Percentiles rank a stretch among this genome's conserved stretches.
These are phyloP conservation scores for Dactylorhiza incarnata DNA, from an alignment of 106 monocot genomes.

Conservation along the genomic window DNA sequence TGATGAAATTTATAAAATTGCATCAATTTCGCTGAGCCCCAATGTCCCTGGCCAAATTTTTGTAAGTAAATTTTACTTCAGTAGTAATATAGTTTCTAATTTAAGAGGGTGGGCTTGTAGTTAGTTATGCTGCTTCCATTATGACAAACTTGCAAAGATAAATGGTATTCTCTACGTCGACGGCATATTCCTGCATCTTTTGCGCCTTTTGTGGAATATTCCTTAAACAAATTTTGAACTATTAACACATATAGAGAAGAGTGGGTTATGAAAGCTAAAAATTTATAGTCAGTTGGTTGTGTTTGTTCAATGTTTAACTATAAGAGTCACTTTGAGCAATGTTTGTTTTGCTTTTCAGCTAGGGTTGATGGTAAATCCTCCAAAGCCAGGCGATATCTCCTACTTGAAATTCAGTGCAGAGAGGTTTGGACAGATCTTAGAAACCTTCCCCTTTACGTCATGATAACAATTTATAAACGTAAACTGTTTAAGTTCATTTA, in stretches of 20 bases:
- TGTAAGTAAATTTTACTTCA: constrained; percentile 57
- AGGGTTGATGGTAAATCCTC: constrained; percentile 99
- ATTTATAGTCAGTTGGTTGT: neutral
- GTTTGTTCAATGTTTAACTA: neutral
- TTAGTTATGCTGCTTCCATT: neutral
- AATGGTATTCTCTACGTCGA: neutral
- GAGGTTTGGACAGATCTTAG: constrained; percentile 41
- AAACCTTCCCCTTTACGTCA: neutral
- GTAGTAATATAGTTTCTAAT: neutral
- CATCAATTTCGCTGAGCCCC: constrained; percentile 91
- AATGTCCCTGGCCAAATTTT: constrained; percentile 98
- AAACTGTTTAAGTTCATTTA: neutral
- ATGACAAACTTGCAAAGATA: constrained; percentile 3
- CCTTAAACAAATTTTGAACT: neutral
- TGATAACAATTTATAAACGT: too few relatives aligned
- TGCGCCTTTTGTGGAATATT: neutral
- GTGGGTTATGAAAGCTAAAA: neutral
- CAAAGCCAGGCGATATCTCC: constrained; percentile 93
- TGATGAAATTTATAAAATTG: constrained; percentile 97
- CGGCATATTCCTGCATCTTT: neutral
- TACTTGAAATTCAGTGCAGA: constrained; percentile 73
- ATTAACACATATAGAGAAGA: neutral
- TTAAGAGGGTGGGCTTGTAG: neutral
- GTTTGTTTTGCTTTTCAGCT: constrained; percentile 43
- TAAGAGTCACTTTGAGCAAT: neutral